Conservation (phyloP, 441 rosid genomes). For the Corymbia citriodora region DNA sequence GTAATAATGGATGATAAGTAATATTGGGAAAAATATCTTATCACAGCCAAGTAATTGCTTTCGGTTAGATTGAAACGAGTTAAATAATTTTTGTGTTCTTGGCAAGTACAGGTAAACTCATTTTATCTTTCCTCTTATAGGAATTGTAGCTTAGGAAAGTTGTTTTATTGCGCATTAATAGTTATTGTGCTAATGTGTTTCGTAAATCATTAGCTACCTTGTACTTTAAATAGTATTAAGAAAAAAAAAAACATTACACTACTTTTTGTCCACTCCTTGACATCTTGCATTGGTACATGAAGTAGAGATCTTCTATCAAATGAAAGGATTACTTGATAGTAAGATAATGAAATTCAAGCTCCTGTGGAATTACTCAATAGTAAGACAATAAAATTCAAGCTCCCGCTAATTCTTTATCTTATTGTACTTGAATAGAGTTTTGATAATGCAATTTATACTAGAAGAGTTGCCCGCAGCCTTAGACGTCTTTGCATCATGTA, state of each 20-base stretch:
- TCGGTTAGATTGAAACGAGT: fast-evolving
- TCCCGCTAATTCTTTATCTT: not conserved
- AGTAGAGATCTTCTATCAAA: not conserved
- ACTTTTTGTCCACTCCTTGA: not conserved
- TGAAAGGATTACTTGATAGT: not conserved
- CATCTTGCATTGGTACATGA: not conserved
- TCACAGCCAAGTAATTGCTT: not conserved
- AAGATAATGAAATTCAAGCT: not conserved
- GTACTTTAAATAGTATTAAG: not conserved
- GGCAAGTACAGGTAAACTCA: not conserved
- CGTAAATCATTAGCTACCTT: not conserved
- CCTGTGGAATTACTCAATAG: not conserved
- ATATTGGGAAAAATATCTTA: not conserved
- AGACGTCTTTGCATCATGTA: not conserved
- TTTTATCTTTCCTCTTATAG: not conserved
- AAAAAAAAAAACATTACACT: too few species aligned
- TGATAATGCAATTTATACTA: too few species aligned
- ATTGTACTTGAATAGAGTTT: not conserved
- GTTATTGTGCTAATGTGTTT: too few species aligned
- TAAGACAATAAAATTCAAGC: not conserved
- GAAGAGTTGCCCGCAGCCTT: too few species aligned
- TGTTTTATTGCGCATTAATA: not conserved
- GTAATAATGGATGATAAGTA: not conserved
- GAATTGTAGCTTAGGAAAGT: not conserved
- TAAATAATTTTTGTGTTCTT: not conserved